These are phyloP conservation scores for Suillus paluster DNA, from an alignment of 768 basidiomycete genomes.

Conservation along the genomic window DNA sequence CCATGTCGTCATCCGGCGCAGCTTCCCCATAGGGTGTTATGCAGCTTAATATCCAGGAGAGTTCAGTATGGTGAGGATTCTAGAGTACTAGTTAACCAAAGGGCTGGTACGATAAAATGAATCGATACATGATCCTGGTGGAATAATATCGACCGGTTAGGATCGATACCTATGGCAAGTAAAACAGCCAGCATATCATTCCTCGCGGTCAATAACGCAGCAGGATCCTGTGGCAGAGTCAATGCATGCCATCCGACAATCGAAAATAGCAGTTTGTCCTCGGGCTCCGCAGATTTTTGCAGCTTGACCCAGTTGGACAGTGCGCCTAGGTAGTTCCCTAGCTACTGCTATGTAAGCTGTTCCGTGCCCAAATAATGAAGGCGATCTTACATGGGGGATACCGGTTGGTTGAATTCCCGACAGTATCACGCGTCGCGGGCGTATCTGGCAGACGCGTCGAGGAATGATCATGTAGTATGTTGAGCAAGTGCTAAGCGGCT, in stretches of 20 bases:
- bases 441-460: slow-evolving; percentile 15
- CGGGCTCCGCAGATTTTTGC: slow-evolving; percentile 59
- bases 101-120: slow-evolving; percentile 56
- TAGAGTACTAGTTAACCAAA: slow-evolving; percentile 32
- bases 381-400: slow-evolving; percentile 75
- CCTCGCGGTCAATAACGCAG: slow-evolving; percentile 60
- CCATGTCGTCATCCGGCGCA: slow-evolving; percentile 96
- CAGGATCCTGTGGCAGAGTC: slow-evolving; percentile 87
- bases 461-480: slow-evolving; percentile 18
- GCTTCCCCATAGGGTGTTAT: slow-evolving; percentile 79
- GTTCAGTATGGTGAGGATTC: slow-evolving; percentile 84
- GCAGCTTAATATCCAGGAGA: slow-evolving; percentile 91
- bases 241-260: slow-evolving; percentile 96
- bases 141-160: slow-evolving; percentile 73
- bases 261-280: slow-evolving; percentile 77
- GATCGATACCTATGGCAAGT: slow-evolving; percentile 85
- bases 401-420: slow-evolving; percentile 96
- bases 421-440: slow-evolving; percentile 57
- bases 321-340: slow-evolving; percentile 94
- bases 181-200: slow-evolving; percentile 82
- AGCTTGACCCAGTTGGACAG: slow-evolving; percentile 87
- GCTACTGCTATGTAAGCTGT: slow-evolving; percentile 44
- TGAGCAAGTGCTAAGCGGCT: not conserved
- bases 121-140: slow-evolving; percentile 81
- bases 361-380: not conserved